Evolutionary conservation across 805 yeast species (phyloP).

Genomic region (Metschnikowia cubensis): DNA sequence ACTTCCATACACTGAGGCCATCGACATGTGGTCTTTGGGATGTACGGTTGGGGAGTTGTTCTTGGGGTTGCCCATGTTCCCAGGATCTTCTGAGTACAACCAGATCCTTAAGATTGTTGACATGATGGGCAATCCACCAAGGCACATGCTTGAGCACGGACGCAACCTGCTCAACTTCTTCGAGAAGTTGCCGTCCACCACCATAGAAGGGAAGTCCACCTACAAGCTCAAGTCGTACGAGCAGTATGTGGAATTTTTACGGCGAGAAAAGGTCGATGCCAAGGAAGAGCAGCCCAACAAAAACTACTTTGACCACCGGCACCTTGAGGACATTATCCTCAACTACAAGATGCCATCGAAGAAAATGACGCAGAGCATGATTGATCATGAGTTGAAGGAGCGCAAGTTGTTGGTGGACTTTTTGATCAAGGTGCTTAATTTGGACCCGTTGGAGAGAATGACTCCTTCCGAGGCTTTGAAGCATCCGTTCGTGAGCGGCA

Average conservation of each 20-base stretch:
- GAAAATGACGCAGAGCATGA: conserved; percentile 48
- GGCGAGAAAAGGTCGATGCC: conserved; percentile 25
- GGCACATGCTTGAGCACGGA: conserved; percentile 97
- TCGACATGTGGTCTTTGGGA: conserved; percentile 97
- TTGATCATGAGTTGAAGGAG: conserved; percentile 70
- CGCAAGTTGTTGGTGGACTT: conserved; percentile 74
- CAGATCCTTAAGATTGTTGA: conserved; percentile 79
- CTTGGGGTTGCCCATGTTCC: conserved; percentile 88
- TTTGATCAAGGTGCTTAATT: conserved; percentile 66
- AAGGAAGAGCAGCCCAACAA: conserved; percentile 74
- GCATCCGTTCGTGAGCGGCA: conserved; percentile 77
- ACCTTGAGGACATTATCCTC: conserved; percentile 68
- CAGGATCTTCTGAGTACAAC: conserved; percentile 92
- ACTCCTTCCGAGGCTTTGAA: conserved; percentile 92
- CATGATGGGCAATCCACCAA: conserved; percentile 82
- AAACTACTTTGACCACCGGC: conserved; percentile 65
- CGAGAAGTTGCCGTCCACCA: conserved; percentile 35
- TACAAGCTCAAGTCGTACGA: conserved; percentile 33
- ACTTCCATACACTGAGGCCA: conserved; percentile 84
- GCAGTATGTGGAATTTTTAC: conserved; percentile 32
- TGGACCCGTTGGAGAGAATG: conserved; percentile 93
- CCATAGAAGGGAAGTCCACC: conserved; percentile 25
- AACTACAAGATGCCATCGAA: conserved; percentile 67
- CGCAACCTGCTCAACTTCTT: conserved; percentile 71
- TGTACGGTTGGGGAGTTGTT: conserved; percentile 89